Evolutionary conservation across 2,329 filamentous ascomycete genomes (phyloP).

Genomic region (Blumeria hordei): DNA sequence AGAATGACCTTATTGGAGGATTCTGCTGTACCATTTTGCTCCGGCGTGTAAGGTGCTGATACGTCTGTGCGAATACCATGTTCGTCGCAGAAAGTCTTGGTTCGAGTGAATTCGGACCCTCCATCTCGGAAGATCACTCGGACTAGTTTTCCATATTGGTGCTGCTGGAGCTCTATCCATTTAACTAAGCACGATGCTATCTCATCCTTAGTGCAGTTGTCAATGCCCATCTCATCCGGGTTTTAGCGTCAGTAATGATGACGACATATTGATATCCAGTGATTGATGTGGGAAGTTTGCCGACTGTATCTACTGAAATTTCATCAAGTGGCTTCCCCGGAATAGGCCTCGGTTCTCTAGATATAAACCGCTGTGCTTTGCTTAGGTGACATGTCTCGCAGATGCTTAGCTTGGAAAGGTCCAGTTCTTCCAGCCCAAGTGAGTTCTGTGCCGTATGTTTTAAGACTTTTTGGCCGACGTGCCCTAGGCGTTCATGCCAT

Average conservation of each 20-base stretch:
- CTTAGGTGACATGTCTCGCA: not conserved
- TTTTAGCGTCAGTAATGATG: not conserved
- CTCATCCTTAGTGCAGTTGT: not conserved
- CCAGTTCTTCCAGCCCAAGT: not conserved
- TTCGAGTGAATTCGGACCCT: not conserved
- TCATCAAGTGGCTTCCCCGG: not conserved
- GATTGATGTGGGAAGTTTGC: not conserved
- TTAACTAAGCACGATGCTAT: not conserved
- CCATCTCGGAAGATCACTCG: not conserved
- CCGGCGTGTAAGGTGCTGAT: not conserved
- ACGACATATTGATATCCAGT: not conserved
- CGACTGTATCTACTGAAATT: not conserved
- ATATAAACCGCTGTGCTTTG: not conserved
- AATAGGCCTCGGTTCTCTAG: not conserved
- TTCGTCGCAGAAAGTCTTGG: not conserved
- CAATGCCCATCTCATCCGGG: not conserved
- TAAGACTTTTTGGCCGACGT: not conserved
- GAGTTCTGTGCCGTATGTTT: not conserved
- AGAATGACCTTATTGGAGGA: not conserved
- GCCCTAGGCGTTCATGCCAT: not conserved
- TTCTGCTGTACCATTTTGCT: not conserved
- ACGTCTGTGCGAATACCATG: not conserved
- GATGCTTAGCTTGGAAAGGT: not conserved
- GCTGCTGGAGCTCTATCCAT: not conserved
- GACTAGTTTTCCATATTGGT: not conserved